Conservation (phyloP, 441 rosid species). For the Syzygium malaccense region DNA sequence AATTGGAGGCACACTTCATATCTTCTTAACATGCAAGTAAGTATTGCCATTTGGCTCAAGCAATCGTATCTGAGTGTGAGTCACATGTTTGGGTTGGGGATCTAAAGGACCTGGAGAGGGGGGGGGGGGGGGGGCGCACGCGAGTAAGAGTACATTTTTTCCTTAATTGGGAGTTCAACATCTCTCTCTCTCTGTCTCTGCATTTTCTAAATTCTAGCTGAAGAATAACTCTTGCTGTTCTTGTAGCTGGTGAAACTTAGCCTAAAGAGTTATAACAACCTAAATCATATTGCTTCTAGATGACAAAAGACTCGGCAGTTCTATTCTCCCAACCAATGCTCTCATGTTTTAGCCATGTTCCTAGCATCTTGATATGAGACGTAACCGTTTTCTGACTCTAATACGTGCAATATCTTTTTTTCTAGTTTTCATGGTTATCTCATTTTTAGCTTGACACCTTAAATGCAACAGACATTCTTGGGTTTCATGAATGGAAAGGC, state of each 20-base stretch:
- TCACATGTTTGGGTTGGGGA: not conserved
- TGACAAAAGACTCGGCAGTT: not conserved
- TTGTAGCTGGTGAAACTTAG: not conserved
- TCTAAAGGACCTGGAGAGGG: not conserved
- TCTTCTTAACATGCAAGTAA: not conserved
- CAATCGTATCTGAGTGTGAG: not conserved
- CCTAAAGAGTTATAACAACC: not conserved
- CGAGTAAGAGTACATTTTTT: not conserved
- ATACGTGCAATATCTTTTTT: not conserved
- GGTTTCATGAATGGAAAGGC: conserved; percentile 52
- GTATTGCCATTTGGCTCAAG: not conserved
- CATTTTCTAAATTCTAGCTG: not conserved
- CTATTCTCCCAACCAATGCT: not conserved
- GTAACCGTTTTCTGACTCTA: not conserved
- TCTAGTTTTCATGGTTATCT: not conserved
- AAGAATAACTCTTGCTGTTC: not conserved
- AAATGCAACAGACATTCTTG: conserved; percentile 36
- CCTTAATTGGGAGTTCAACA: not conserved
- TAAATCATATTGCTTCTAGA: not conserved
- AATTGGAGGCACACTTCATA: not conserved
- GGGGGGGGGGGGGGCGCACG: no score
- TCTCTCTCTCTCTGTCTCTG: not conserved
- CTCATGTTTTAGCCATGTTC: not conserved
- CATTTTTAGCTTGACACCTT: conserved; percentile 3
- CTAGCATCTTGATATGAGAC: not conserved